Conservation (phyloP, 805 yeast genomes). For the Kregervanrija delftensis region DNA sequence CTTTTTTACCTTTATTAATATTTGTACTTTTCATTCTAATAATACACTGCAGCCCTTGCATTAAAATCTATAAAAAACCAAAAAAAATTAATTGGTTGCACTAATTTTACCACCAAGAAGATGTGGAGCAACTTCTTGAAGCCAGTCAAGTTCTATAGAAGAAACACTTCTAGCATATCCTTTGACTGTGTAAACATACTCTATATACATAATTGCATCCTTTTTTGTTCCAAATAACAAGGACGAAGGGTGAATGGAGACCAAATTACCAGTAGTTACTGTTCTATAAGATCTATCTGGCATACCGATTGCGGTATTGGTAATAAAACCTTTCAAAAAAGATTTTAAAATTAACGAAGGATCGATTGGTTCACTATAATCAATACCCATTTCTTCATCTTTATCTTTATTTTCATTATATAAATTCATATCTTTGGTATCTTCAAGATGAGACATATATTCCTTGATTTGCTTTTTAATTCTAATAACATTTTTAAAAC, state of each 20-base stretch:
- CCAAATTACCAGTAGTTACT: slow-evolving; percentile 72
- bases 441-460: slow-evolving; percentile 46
- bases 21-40: no score
- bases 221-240: slow-evolving; percentile 72
- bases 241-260: slow-evolving; percentile 88
- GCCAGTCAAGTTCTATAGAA: slow-evolving; percentile 74
- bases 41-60: no score
- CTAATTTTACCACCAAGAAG: slow-evolving; percentile 37
- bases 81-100: slow-evolving; percentile 3
- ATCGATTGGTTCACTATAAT: slow-evolving; percentile 34
- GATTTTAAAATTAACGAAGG: slow-evolving; percentile 61
- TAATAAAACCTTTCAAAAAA: slow-evolving; percentile 76
- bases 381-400: slow-evolving; percentile 13
- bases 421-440: slow-evolving; percentile 15
- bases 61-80: not conserved
- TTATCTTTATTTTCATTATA: slow-evolving; percentile 27
- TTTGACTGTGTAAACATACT: slow-evolving; percentile 86
- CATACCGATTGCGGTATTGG: slow-evolving; percentile 88
- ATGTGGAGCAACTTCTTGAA: slow-evolving; percentile 75
- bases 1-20: no score
- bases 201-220: slow-evolving; percentile 91
- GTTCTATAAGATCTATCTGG: slow-evolving; percentile 93
- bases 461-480: slow-evolving; percentile 70
- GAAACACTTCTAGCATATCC: slow-evolving; percentile 92
- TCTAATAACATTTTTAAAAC: slow-evolving; percentile 68